Percentiles rank a stretch among this genome's conserved stretches.
phyloP scores from a whole-genome alignment of 2,329 filamentous ascomycete species.

The Phyllosticta ampelicida region DNA sequence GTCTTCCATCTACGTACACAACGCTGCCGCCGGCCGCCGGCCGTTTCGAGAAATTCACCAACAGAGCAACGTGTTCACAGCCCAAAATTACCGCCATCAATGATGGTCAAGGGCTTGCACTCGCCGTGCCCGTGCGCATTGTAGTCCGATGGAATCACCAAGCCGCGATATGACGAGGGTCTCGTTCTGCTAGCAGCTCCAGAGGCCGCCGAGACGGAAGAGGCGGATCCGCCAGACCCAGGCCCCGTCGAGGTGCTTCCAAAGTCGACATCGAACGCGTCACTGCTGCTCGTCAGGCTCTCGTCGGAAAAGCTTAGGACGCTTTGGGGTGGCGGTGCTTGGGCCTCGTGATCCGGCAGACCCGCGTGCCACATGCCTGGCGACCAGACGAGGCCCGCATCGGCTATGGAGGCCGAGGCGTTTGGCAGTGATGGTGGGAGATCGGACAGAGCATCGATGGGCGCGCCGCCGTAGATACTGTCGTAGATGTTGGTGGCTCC shows the following conservation, averaged over 20 bases:
- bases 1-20: neutral
- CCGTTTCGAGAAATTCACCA: neutral
- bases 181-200: neutral
- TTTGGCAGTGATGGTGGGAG: conserved; percentile 14
- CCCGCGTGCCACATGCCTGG: conserved; percentile 26
- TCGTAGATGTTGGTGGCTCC: conserved; percentile 77
- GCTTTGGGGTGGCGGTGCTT: conserved; percentile 35
- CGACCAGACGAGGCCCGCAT: conserved; percentile 25
- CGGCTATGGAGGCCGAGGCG: conserved; percentile 18
- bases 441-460: conserved; percentile 29
- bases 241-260: conserved; percentile 5
- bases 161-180: neutral
- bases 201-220: neutral
- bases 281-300: conserved; percentile 45
- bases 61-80: neutral
- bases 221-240: neutral
- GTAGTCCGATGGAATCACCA: neutral
- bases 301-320: conserved; percentile 51
- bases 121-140: neutral
- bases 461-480: conserved; percentile 62
- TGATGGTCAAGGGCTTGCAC: neutral
- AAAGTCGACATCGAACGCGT: conserved; percentile 28
- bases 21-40: too few relatives aligned
- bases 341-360: conserved; percentile 17
- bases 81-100: neutral